Evolutionary conservation across 306 rosid genomes (phyloP).

Genomic region (Quercus mongolica): DNA sequence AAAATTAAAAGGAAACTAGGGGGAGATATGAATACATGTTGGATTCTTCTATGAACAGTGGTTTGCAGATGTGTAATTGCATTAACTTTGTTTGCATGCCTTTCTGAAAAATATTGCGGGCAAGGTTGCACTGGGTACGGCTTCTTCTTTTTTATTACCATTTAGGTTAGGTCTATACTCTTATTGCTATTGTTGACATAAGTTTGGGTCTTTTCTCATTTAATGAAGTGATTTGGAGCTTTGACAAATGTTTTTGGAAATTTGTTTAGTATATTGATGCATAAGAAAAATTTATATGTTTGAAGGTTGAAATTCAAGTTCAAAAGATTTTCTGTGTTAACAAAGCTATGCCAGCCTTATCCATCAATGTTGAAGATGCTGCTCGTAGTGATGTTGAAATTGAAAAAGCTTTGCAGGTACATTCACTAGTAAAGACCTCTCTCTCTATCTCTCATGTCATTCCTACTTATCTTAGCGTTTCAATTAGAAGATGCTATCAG

Average conservation of each 20-base stretch:
- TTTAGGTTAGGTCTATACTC: too few relatives aligned
- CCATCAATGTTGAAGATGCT: conserved; percentile 84
- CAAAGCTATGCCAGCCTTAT: conserved; percentile 65
- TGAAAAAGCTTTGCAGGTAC: conserved; percentile 69
- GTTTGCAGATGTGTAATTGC: neutral
- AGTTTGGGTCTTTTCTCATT: conserved; percentile 45
- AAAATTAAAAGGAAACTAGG: neutral
- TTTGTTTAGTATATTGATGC: neutral
- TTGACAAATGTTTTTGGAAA: neutral
- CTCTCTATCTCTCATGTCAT: neutral
- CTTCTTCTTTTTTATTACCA: too few relatives aligned
- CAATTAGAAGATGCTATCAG: neutral
- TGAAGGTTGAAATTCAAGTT: conserved; percentile 85
- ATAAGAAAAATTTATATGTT: neutral
- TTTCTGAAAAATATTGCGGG: neutral
- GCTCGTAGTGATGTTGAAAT: conserved; percentile 80
- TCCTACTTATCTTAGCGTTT: neutral
- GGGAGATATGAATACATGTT: neutral
- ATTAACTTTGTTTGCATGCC: neutral
- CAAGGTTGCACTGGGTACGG: neutral
- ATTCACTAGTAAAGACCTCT: neutral
- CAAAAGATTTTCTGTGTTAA: conserved; percentile 63
- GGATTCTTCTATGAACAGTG: neutral
- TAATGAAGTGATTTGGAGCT: too few relatives aligned
- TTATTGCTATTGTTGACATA: conserved; percentile 70